Percentiles rank a stretch among this genome's conserved stretches.
Evolutionary conservation across 805 yeast species (phyloP).

Genomic region (Spathaspora passalidarum): DNA sequence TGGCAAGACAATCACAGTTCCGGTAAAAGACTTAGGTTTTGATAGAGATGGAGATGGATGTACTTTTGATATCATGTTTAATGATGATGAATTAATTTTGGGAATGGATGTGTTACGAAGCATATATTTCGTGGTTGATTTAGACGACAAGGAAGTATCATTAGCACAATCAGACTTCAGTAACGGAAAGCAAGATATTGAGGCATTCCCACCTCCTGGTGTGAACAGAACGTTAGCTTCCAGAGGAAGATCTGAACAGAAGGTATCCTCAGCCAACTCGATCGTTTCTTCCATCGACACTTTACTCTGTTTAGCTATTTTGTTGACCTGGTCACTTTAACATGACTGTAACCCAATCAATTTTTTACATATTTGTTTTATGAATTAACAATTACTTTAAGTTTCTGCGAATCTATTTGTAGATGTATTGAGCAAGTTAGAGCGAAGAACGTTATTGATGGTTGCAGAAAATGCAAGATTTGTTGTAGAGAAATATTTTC

Average conservation of each 20-base stretch:
- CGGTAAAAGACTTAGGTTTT: neutral
- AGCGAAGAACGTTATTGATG: too few species aligned
- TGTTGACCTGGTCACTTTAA: constrained; percentile 43
- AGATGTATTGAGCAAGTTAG: too few species aligned
- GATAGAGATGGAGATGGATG: neutral
- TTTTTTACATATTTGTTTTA: too few species aligned
- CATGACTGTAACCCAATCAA: too few species aligned
- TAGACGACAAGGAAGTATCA: constrained; percentile 54
- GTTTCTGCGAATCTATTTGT: too few species aligned
- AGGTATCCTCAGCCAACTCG: neutral
- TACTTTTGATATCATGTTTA: neutral
- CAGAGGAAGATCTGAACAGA: constrained; percentile 32
- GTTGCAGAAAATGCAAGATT: too few species aligned
- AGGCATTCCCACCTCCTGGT: constrained; percentile 18
- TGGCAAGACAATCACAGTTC: neutral
- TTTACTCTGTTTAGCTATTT: neutral
- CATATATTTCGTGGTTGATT: constrained; percentile 63
- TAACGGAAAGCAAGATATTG: constrained; percentile 36
- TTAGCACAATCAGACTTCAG: constrained; percentile 37
- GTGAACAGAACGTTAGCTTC: constrained; percentile 13
- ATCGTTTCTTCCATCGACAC: neutral
- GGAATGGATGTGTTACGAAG: constrained; percentile 66
- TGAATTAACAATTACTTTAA: too few species aligned
- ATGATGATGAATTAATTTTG: constrained; percentile 25
- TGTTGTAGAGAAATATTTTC: too few species aligned